Base-by-base conservation (phyloP, 306 rosid genomes). In the Cyamopsis tetragonoloba region DNA sequence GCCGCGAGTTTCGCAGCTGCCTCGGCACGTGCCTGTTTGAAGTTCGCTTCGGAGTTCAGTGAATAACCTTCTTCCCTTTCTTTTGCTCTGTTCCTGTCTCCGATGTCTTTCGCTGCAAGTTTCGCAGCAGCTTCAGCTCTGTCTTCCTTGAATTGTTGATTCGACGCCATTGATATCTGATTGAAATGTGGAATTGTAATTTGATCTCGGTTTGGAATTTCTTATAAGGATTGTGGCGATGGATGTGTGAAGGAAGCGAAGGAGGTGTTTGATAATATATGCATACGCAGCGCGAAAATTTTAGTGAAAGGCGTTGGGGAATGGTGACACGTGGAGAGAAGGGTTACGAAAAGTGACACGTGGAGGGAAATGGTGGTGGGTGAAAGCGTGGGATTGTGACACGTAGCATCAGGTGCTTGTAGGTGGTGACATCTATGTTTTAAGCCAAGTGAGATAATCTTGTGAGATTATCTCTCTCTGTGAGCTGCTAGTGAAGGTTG, bases 121-220 rank as follows among this genome's bases (percentile, higher is more conserved):
- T 77, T 86, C 1, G 86, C 91, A 0, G 85, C 89, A 34, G 87
- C 96, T 77, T 84, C 89, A 0, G 96, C 96, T 73, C 80, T 65
- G 5, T 81, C 86, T 39, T 78, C 81, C 81, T 88, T 86, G 71
- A 69, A 70, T n/a, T 77, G 77, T 43, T 84, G 82, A 46, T 43
- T 80, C 0, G 89, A 87, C 14, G 91, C 89, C 96, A 89, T 89
- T 20, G 62, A 20, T 41, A 0, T 0, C 7, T 26, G 37, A 4
- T 22, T n/a, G n/a, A n/a, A n/a, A n/a, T n/a, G n/a, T n/a, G n/a
- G n/a, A n/a, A 5, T 43, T 31, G 14, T 0, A 42, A 11, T 57
- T 5, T 3, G 44, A 48, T 34, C 18, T 39, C 2, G 26, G 3
- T 8, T 55, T 49, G 18, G 4, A 22, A 1, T 19, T 41, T 41